phyloP scores from a whole-genome alignment of 2,329 filamentous ascomycete species.

The Cercospora citrullina region DNA sequence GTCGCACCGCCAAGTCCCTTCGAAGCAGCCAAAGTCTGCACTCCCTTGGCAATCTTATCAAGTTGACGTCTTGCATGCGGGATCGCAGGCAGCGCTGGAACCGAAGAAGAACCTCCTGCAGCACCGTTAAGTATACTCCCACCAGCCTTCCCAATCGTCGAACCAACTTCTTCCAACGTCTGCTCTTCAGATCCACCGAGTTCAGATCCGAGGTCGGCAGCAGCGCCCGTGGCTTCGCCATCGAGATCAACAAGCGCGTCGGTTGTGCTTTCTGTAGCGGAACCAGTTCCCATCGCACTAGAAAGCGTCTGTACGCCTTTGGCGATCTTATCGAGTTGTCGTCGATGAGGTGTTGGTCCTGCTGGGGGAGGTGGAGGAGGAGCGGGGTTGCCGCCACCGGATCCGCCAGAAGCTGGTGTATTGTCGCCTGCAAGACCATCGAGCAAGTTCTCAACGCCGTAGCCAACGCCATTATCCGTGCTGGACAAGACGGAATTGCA shows the following conservation, averaged over 20 bases:
- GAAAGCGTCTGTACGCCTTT: slow-evolving; percentile 23
- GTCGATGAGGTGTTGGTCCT: background rate
- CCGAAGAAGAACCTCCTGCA: background rate
- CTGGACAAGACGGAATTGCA: slow-evolving; percentile 26
- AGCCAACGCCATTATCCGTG: slow-evolving; percentile 30
- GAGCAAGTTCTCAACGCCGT: slow-evolving; percentile 30
- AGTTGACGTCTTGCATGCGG: slow-evolving; percentile 20
- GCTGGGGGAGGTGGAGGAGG: background rate
- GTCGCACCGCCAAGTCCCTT: slow-evolving; percentile 17
- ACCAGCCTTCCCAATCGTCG: background rate
- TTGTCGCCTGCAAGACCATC: background rate
- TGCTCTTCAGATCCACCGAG: slow-evolving; percentile 22
- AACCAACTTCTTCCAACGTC: slow-evolving; percentile 23
- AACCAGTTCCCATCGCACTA: slow-evolving; percentile 16
- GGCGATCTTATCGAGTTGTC: slow-evolving; percentile 32
- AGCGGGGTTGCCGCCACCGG: background rate
- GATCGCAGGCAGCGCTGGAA: background rate
- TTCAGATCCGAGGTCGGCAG: slow-evolving; percentile 24
- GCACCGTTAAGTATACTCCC: background rate
- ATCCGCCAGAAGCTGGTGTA: background rate
- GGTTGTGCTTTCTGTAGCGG: slow-evolving; percentile 9
- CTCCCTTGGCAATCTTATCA: slow-evolving; percentile 32
- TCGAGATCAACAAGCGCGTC: slow-evolving; percentile 20
- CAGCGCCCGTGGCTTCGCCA: slow-evolving; percentile 21
- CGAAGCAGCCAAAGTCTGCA: slow-evolving; percentile 19